Evolutionary conservation across 306 rosid species (phyloP), one percentile per base, ranked within the genome.

Genomic region (Sesbania bispinosa): DNA sequence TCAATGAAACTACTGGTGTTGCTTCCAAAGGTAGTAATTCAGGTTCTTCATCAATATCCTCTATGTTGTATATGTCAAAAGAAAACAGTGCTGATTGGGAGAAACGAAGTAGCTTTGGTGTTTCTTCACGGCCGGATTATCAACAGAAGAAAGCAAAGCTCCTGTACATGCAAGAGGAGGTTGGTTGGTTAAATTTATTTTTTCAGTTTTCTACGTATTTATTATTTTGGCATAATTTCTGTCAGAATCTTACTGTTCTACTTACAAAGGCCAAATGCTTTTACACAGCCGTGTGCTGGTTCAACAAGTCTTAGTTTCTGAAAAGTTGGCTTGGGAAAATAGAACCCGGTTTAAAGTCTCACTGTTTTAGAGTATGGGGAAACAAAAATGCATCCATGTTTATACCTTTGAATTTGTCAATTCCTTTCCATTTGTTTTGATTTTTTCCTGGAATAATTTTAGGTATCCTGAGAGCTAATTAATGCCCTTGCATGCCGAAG

Each of bases 121-220:
- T 62, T 71, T 78, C 90, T 32, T 58, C 80, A 20, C 51, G 70
- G 51, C 88, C 92, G 6, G 90, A 84, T 71, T 84, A 61, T 78
- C 93, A 86, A 27, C 92, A 91, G n/a, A 91, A 74, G 74, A 91
- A 89, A 70, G 91, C 97, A 3, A 91, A 86, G 85, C 93, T 94
- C 0, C 75, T 89, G 42, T 83, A 62, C 78, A 91, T 94, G 91
- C 90, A 83, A 45, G 99, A 91, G 46, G 96, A 94, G 99, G 99
- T 94, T 80, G 42, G 92, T 84, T 76, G 45, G 3, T 24, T 62
- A 13, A 58, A 58, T 29, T 8, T 66, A 13, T 16, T 76, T 50
- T 27, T 57, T 66, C 4, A 16, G 21, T 67, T 30, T 59, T 42
- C 7, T 41, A 5, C 21, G 19, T 20, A 15, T 2, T 41, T 41